Evolutionary conservation across 768 basidiomycete species (phyloP).

Genomic region (Lyophyllum semitale): DNA sequence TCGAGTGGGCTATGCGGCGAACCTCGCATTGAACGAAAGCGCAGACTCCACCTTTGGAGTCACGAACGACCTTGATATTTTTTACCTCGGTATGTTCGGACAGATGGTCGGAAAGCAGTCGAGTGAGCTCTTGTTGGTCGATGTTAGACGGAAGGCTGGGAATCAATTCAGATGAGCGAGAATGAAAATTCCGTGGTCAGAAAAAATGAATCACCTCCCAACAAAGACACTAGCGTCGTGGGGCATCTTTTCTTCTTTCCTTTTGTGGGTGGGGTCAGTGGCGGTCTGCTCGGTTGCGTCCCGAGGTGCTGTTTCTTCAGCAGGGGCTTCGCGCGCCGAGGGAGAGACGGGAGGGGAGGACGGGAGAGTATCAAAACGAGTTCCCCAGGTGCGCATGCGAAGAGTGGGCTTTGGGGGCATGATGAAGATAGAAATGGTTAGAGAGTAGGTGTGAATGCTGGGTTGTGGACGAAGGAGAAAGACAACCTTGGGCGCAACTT

Average conservation of each 20-base stretch:
- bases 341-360: conserved; percentile 49
- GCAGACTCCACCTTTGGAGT: conserved; percentile 76
- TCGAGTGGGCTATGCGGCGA: conserved; percentile 14
- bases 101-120: conserved; percentile 65
- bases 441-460: conserved; percentile 20
- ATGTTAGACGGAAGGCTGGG: conserved; percentile 69
- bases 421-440: conserved; percentile 25
- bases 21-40: conserved; percentile 89
- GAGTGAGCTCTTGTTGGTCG: conserved; percentile 62
- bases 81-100: conserved; percentile 66
- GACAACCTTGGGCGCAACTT: conserved; percentile 5
- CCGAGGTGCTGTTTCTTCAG: conserved; percentile 12
- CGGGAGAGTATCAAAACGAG: conserved; percentile 68
- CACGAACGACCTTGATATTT: conserved; percentile 71
- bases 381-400: conserved; percentile 62
- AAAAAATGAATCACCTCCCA: conserved; percentile 58
- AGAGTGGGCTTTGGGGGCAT: conserved; percentile 47
- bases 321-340: conserved; percentile 19
- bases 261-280: conserved; percentile 23
- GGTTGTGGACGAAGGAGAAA: conserved; percentile 6
- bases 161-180: neutral
- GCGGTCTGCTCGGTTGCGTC: conserved; percentile 23
- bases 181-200: neutral
- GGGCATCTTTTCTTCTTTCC: conserved; percentile 50
- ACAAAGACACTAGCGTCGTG: conserved; percentile 85